Evolutionary conservation across 495 filamentous ascomycete species (phyloP).

Genomic region (Penicillium argentinense): DNA sequence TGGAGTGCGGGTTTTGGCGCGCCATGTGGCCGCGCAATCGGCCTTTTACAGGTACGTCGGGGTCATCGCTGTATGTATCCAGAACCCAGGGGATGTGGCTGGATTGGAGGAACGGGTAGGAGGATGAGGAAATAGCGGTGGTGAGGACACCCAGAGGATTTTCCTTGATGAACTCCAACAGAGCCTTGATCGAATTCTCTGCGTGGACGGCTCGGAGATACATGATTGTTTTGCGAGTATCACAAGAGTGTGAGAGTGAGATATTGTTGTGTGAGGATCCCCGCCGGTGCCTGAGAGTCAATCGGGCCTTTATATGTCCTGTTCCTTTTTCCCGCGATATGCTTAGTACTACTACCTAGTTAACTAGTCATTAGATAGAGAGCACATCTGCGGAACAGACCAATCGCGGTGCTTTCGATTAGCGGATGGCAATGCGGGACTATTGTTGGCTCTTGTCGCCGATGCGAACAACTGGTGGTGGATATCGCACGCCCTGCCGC

Average conservation of each 20-base stretch:
- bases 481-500: constrained; percentile 1
- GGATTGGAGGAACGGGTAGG: constrained; percentile 48
- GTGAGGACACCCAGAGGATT: constrained; percentile 58
- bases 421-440: background rate
- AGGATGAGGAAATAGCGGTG: constrained; percentile 49
- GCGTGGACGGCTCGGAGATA: constrained; percentile 51
- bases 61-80: constrained; percentile 26
- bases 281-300: constrained; percentile 4
- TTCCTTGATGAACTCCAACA: constrained; percentile 49
- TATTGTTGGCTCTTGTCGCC: constrained; percentile 2
- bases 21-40: constrained; percentile 56
- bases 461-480: background rate
- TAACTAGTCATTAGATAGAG: no score
- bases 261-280: no score
- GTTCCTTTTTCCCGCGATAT: background rate
- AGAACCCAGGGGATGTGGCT: constrained; percentile 59
- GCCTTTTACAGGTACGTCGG: constrained; percentile 30
- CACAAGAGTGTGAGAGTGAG: background rate
- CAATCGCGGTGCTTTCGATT: background rate
- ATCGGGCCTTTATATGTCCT: constrained; percentile 1
- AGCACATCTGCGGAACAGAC: background rate
- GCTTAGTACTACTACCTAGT: background rate
- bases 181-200: constrained; percentile 36
- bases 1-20: constrained; percentile 53
- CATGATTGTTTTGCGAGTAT: constrained; percentile 30